Percentiles rank a stretch among this genome's conserved stretches.
These are phyloP conservation scores for Mycosphaerella sp. DNA, from an alignment of 2,329 filamentous ascomycete genomes.

Conservation along the genomic window DNA sequence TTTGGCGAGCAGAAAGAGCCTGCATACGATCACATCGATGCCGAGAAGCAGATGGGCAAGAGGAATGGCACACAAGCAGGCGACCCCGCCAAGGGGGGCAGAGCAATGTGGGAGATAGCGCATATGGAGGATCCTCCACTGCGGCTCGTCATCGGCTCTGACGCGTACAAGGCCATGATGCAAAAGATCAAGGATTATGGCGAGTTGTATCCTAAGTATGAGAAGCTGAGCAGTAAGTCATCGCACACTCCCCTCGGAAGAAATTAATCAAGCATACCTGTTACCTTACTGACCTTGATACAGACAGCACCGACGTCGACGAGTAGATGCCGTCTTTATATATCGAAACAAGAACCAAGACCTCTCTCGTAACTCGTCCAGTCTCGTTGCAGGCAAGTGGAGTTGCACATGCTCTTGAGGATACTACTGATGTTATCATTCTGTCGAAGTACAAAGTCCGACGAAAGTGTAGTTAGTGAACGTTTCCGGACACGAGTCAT, in stretches of 20 bases:
- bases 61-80: constrained; percentile 44
- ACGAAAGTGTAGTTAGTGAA: too few relatives aligned
- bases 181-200: constrained; percentile 47
- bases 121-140: constrained; percentile 49
- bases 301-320: constrained; percentile 7
- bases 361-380: not conserved
- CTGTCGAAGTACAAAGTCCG: too few relatives aligned
- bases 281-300: not conserved
- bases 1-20: constrained; percentile 42
- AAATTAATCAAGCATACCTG: not conserved
- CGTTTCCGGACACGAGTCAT: too few relatives aligned
- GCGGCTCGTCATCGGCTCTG: constrained; percentile 49
- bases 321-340: not conserved
- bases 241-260: not conserved
- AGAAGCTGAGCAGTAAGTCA: constrained; percentile 25
- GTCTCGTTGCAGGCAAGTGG: not conserved
- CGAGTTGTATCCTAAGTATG: constrained; percentile 47
- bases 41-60: constrained; percentile 37
- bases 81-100: constrained; percentile 41
- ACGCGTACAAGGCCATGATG: constrained; percentile 47
- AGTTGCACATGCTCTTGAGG: too few relatives aligned
- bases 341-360: not conserved
- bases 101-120: constrained; percentile 47
- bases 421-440: too few relatives aligned
- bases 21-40: constrained; percentile 47